Evolutionary conservation across 257 asterid species (phyloP).

Genomic region (Knoxia roxburghii): DNA sequence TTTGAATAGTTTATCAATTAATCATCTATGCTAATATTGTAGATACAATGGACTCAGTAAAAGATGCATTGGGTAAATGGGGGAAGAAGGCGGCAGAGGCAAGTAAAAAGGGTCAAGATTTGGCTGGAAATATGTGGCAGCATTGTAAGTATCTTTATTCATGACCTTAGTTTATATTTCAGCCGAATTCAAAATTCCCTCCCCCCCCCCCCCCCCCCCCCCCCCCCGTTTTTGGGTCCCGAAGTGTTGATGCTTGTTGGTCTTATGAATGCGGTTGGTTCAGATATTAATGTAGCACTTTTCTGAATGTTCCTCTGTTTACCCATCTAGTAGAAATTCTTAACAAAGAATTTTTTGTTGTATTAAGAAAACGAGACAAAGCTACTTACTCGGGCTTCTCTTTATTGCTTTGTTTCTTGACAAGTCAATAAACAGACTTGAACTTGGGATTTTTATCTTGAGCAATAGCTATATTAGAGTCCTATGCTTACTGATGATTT

Average conservation of each 20-base stretch:
- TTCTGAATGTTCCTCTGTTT: neutral
- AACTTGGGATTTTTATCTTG: neutral
- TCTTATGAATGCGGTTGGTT: neutral
- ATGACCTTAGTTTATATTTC: neutral
- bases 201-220: too few relatives aligned
- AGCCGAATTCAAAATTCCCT: neutral
- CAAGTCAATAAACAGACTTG: neutral
- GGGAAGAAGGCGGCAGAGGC: conserved; percentile 91
- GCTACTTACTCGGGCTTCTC: neutral
- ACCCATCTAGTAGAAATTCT: neutral
- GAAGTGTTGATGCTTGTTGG: neutral
- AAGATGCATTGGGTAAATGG: conserved; percentile 84
- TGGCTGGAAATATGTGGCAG: conserved; percentile 98
- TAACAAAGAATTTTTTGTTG: neutral
- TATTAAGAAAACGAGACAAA: neutral
- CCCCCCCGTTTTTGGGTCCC: too few relatives aligned
- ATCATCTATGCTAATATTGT: conserved; percentile 10
- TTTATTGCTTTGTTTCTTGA: neutral
- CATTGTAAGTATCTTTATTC: conserved; percentile 57
- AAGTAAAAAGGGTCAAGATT: conserved; percentile 78
- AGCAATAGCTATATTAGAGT: neutral
- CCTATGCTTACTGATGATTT: neutral
- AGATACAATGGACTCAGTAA: conserved; percentile 77
- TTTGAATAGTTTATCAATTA: too few relatives aligned
- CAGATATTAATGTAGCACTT: neutral